Evolutionary conservation across 306 rosid genomes (phyloP), one percentile per base, ranked within the genome.

Genomic region (Glycine soja): DNA sequence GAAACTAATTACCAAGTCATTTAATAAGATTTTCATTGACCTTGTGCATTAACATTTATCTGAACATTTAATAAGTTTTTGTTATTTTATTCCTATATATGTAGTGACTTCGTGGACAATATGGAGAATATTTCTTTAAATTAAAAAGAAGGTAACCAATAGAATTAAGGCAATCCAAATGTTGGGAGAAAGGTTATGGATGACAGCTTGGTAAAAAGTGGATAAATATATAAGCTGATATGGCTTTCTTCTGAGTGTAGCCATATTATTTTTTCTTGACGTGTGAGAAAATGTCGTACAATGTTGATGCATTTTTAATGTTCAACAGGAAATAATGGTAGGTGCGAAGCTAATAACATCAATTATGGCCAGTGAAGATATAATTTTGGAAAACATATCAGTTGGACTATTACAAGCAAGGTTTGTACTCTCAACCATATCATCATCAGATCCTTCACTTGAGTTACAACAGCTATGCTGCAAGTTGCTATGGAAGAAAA

Each of bases 271-370:
- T 51, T 24, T 43, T 85, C n/a, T 57, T 75, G 7, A 30, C 40
- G 30, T 14, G 38, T 9, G 58, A 16, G 56, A 48, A 77, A 40
- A n/a, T 48, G 65, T 24, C 30, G 30, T 56, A 4, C 50, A 68
- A 46, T 65, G 7, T 50, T 75, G 78, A 71, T 76, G 58, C 46
- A 79, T 24, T 34, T 52, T 48, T 83, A n/a, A 18, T 78, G 71
- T 83, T 78, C 11, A 80, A 70, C 88, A 93, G 97, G 99, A 93
- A 86, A 93, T 88, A 83, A 77, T 93, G 88, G 99, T 89, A 42
- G 91, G 97, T 15, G 97, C 97, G 42, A 92, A 88, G 92, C 84
- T 95, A 72, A 84, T 95, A 89, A 95, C 95, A 47, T 89, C 97
- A 30, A 97, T 95, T 4, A 87, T 95, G 97, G 97, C 86, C 45